Base-by-base conservation (phyloP, 2,329 filamentous ascomycete genomes). In the Aureobasidium sp. region DNA sequence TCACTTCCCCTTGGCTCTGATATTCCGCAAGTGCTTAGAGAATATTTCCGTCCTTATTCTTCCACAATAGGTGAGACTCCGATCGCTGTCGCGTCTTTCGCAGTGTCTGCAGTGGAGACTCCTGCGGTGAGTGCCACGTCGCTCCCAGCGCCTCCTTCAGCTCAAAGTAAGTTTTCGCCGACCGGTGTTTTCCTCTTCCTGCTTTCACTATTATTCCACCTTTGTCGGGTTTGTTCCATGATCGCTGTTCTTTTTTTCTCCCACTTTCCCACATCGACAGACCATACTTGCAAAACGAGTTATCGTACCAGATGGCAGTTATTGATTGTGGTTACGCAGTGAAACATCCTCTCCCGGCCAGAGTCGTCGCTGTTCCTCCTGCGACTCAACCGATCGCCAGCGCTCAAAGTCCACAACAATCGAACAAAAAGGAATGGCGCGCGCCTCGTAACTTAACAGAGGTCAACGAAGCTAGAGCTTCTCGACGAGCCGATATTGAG, bases 401-500 rank as follows among this genome's bases (percentile, higher is more conserved):
- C 21, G 42, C 41, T 29, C 47, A 37, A 7, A 64, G 48, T 39
- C 54, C 59, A n/a, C 47, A 48, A 44, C 63, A 61, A 30, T 39
- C n/a, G 21, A 21, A 21, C 50, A 59, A 34, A 25, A 42, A 54
- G 27, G 59, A 64, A 36, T 41, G 44, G 29, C 51, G 57, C n/a
- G 47, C 51, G 21, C 42, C 51, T 25, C 80, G 83, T 62, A 87
- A 83, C 36, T 79, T 81, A 30, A 81, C 85, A 64, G 83, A 89
- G 68, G 82, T 85, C 45, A 80, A 82, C 45, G 82, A 85, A 68
- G 77, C 86, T 27, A 89, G 88, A 71, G 81, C 82, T 61, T 79
- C 78, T 62, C 82, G 88, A 64, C 84, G 82, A 70, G 77, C 79
- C 14, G 89, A 91, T 66, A 91, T 93, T 68, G 87, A 91, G 71